Conservation (phyloP, 2,329 filamentous ascomycete species). For the Phyllosticta citrichinensis region DNA sequence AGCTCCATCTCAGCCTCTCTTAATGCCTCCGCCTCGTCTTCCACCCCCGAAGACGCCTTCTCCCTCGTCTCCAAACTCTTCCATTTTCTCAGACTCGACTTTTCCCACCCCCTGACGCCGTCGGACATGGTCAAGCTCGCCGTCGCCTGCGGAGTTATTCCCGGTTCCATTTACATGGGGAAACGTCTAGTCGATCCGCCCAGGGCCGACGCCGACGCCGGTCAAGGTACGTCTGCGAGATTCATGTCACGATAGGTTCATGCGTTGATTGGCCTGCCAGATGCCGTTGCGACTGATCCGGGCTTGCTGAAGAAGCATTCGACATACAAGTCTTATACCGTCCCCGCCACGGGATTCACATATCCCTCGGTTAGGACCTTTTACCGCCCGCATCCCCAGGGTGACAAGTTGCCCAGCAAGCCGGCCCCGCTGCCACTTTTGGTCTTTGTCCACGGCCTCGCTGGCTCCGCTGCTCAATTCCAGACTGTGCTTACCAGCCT, state of each 20-base stretch:
- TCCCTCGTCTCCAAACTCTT: conserved; percentile 15
- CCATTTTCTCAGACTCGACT: conserved; percentile 18
- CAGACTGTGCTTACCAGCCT: conserved; percentile 70
- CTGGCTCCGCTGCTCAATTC: conserved; percentile 87
- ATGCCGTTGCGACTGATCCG: conserved; percentile 56
- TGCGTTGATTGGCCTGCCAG: conserved; percentile 15
- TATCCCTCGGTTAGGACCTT: conserved; percentile 77
- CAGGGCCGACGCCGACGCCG: background rate
- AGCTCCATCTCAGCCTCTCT: background rate
- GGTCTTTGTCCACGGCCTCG: conserved; percentile 86
- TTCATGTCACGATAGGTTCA: background rate
- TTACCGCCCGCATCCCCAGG: conserved; percentile 70
- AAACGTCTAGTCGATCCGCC: background rate
- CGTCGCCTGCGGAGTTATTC: conserved; percentile 25
- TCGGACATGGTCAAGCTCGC: conserved; percentile 31
- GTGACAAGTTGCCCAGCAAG: conserved; percentile 64
- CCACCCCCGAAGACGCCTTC: background rate
- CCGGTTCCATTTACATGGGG: conserved; percentile 13
- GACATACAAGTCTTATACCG: conserved; percentile 60
- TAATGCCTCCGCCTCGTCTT: conserved; percentile 1
- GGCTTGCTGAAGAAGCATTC: conserved; percentile 72
- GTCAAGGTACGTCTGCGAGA: background rate
- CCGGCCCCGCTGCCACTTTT: conserved; percentile 70
- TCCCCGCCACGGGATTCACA: conserved; percentile 48
- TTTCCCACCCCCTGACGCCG: conserved; percentile 14